phyloP scores from a whole-genome alignment of 345 rosid genomes.

The Salix koriyanagi region DNA sequence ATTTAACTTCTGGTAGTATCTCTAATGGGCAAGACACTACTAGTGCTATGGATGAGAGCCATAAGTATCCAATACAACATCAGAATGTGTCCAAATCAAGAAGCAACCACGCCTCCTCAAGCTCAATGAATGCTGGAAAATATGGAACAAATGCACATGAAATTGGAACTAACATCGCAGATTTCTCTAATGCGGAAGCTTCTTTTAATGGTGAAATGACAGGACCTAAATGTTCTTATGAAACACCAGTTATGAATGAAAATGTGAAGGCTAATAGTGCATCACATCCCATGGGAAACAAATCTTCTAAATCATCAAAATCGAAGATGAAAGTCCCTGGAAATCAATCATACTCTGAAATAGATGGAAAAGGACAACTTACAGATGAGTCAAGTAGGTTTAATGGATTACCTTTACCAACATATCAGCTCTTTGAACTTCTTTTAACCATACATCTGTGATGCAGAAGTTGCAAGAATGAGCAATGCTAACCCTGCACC shows the following conservation, averaged over 20 bases:
- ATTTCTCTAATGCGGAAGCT: slow-evolving; percentile 6
- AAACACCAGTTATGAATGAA: slow-evolving; percentile 13
- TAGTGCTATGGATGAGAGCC: slow-evolving; percentile 29
- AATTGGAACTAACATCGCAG: slow-evolving; percentile 10
- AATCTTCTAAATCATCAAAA: slow-evolving; percentile 32
- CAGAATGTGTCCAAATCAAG: slow-evolving; percentile 29
- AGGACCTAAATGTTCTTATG: slow-evolving; percentile 12
- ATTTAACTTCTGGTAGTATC: slow-evolving; percentile 20
- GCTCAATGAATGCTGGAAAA: slow-evolving; percentile 23
- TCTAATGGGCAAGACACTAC: slow-evolving; percentile 30
- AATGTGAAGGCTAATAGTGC: slow-evolving; percentile 20
- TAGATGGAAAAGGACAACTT: slow-evolving; percentile 37
- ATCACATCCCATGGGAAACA: slow-evolving; percentile 23
- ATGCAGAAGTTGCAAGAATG: slow-evolving; percentile 37
- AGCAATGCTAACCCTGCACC: slow-evolving; percentile 22
- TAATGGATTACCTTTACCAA: slow-evolving; percentile 4
- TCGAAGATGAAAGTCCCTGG: slow-evolving; percentile 28
- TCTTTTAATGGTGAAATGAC: slow-evolving; percentile 13
- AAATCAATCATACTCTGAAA: slow-evolving; percentile 35
- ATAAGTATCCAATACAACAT: slow-evolving; percentile 20
- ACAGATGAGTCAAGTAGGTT: slow-evolving; percentile 38
- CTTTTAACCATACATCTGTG: slow-evolving; percentile 17
- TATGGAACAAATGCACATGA: slow-evolving; percentile 23
- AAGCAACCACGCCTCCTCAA: slow-evolving; percentile 30
- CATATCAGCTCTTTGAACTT: slow-evolving; percentile 4